Base-by-base conservation (phyloP, 192 early-diverging fungal species). In the Coemansia guatemalensis region DNA sequence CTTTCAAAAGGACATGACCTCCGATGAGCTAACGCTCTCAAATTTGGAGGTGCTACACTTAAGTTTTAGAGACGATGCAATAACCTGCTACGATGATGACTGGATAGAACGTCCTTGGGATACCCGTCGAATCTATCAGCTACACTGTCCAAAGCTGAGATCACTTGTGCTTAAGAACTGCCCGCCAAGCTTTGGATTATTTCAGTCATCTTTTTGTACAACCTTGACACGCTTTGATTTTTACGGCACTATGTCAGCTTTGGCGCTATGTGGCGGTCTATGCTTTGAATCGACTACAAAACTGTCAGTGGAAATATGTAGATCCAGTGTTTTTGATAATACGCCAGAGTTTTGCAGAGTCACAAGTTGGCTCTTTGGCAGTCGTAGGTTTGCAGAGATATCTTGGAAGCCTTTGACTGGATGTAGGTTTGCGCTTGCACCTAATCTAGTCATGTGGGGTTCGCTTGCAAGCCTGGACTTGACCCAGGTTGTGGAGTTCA, bases 1-100 rank as follows among this genome's bases (percentile, higher is more conserved):
- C 17, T 44, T 11, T 17, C n/a, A 54, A 63, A 39, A 56, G 3
- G 58, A 60, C 17, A 60, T 23, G 39, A 44, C 39, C 14, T 44
- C 39, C 1, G 39, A 44, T 44, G 12, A 44, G 3, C 2, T 44
- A 14, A 14, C 39, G 14, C 17, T 44, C 14, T 44, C 12, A 44
- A 44, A 17, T 12, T 12, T 44, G 1, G 39, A 44, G 39, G 39
- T 17, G 14, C 39, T 44, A 17, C 4, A 17, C 1, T 12, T 44
- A 12, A 2, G 14, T 17, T 44, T 44, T 44, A 6, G 17, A 17
- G 39, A 44, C 4, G 12, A 44, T 44, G 39, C 39, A 44, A 44
- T 44, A 17, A 12, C 17, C 8, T 44, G 39, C 1, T 44, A 44
- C 17, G 39, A 44, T 3, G 14, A 17, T 44, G 14, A 17, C 5